Conservation (phyloP, 805 yeast genomes). For the Cyberlindnera samutprakarnensis region DNA sequence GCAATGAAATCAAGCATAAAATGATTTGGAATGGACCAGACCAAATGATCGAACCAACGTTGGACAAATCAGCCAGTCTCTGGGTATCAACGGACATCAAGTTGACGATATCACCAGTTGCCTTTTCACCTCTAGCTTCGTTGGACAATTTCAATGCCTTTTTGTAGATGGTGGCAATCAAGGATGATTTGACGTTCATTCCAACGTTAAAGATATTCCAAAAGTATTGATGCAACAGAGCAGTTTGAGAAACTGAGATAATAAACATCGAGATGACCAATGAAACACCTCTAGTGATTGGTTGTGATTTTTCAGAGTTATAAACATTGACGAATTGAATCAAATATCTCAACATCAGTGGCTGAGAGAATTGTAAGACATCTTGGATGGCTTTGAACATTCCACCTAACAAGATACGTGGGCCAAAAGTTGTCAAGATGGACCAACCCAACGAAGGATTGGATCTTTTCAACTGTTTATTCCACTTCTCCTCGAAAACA, state of each 20-base stretch:
- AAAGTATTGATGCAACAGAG: slow-evolving; percentile 71
- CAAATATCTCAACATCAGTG: slow-evolving; percentile 64
- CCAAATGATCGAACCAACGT: slow-evolving; percentile 76
- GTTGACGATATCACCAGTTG: slow-evolving; percentile 91
- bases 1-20: slow-evolving; percentile 66
- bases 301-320: slow-evolving; percentile 32
- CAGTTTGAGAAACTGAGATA: slow-evolving; percentile 71
- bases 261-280: slow-evolving; percentile 70
- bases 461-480: slow-evolving; percentile 42
- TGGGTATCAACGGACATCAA: slow-evolving; percentile 92
- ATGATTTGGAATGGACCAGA: slow-evolving; percentile 88
- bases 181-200: slow-evolving; percentile 64
- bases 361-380: slow-evolving; percentile 74
- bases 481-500: slow-evolving; percentile 56
- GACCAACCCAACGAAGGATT: slow-evolving; percentile 52
- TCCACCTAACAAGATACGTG: slow-evolving; percentile 61
- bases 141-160: slow-evolving; percentile 63
- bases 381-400: slow-evolving; percentile 73
- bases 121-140: slow-evolving; percentile 61
- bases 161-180: slow-evolving; percentile 59
- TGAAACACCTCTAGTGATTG: slow-evolving; percentile 68
- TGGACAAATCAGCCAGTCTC: slow-evolving; percentile 76
- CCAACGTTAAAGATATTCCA: slow-evolving; percentile 69
- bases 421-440: slow-evolving; percentile 62
- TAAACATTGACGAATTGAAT: slow-evolving; percentile 51